Conservation (phyloP, 1,284 basidiomycete genomes). For the Papiliotrema nemorosa region DNA sequence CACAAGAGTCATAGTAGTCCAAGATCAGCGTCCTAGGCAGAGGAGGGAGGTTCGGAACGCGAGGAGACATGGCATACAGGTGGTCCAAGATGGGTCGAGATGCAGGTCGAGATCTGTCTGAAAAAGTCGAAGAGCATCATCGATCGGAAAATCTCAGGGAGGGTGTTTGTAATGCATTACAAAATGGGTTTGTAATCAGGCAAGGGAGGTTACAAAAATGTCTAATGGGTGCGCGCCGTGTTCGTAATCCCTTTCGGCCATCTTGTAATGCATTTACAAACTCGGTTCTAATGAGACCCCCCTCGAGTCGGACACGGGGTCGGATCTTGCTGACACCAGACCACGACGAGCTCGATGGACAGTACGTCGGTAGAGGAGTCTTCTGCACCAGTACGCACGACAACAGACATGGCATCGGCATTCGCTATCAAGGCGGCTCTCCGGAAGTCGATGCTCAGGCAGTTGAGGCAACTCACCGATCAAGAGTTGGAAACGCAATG, state of each 20-base stretch:
- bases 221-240: neutral
- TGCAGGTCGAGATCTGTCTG: neutral
- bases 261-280: too few species aligned
- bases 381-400: too few species aligned
- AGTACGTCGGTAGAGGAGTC: too few species aligned
- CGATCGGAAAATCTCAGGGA: neutral
- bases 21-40: conserved; percentile 48
- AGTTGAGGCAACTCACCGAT: neutral
- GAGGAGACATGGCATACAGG: neutral
- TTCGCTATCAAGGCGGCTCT: conserved; percentile 1
- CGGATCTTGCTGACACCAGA: too few species aligned
- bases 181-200: too few species aligned
- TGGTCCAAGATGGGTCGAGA: neutral
- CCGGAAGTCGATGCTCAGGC: neutral
- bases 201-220: too few species aligned
- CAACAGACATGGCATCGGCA: neutral
- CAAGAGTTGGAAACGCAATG: conserved; percentile 27
- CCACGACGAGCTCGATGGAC: too few species aligned
- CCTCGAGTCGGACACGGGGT: too few species aligned
- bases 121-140: neutral
- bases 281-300: too few species aligned
- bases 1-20: conserved; percentile 51
- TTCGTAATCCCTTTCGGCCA: too few species aligned
- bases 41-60: conserved; percentile 16
- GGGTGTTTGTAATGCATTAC: neutral